A percentile compares a stretch with the other conserved stretches of the same genome.
These are phyloP conservation scores for Aureobasidium lini DNA, from an alignment of 2,329 filamentous ascomycete genomes.

Conservation along the genomic window DNA sequence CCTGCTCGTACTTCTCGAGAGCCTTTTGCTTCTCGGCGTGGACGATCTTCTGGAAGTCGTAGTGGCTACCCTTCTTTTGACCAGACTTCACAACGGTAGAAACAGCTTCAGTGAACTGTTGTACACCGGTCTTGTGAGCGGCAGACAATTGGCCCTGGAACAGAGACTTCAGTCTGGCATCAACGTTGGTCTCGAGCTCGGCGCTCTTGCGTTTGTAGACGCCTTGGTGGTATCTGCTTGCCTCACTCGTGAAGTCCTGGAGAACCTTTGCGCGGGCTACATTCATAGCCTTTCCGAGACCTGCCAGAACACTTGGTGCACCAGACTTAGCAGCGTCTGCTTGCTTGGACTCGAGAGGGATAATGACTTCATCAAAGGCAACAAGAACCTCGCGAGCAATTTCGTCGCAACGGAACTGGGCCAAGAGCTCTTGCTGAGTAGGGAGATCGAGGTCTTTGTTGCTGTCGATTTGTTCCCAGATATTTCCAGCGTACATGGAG, in stretches of 20 bases:
- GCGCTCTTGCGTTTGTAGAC: slow-evolving; percentile 80
- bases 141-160: slow-evolving; percentile 84
- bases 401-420: slow-evolving; percentile 96
- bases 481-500: slow-evolving; percentile 81
- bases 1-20: slow-evolving; percentile 64
- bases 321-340: slow-evolving; percentile 66
- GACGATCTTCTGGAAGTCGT: slow-evolving; percentile 95
- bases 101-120: slow-evolving; percentile 80
- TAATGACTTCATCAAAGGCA: slow-evolving; percentile 72
- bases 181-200: slow-evolving; percentile 81
- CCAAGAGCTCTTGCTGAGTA: slow-evolving; percentile 91
- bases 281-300: slow-evolving; percentile 68
- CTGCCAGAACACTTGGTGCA: slow-evolving; percentile 61
- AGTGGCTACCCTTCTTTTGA: slow-evolving; percentile 81
- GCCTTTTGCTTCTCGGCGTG: slow-evolving; percentile 71
- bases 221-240: slow-evolving; percentile 91
- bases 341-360: slow-evolving; percentile 80
- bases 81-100: slow-evolving; percentile 79
- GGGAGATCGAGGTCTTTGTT: slow-evolving; percentile 97
- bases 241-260: slow-evolving; percentile 80
- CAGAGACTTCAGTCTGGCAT: slow-evolving; percentile 77
- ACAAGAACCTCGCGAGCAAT: slow-evolving; percentile 84
- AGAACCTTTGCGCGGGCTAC: slow-evolving; percentile 64
- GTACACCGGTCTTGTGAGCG: slow-evolving; percentile 80
- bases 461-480: slow-evolving; percentile 98